Evolutionary conservation across 176 grass and related monocot species (phyloP), one percentile per base, ranked within the genome.

Genomic region (Elymus sibiricus): DNA sequence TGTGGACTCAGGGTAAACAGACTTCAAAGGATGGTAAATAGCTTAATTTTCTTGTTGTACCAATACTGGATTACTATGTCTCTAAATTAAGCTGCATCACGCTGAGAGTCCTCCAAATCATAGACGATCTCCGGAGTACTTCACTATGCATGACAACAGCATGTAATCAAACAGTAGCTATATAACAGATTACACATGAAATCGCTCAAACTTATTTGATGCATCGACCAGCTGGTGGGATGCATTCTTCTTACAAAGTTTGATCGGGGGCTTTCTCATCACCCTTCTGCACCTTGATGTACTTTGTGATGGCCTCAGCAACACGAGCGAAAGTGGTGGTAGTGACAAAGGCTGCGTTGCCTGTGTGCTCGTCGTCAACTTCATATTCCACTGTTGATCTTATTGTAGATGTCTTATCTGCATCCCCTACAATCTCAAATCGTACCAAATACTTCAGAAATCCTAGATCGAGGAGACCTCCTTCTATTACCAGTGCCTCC

Each of bases 331-430:
- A 60, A 64, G 14, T 56, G 46, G 9, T 22, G 10, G 74, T 72
- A 27, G 49, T 84, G 19, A 64, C 31, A 66, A 56, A 29, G 37
- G 66, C 21, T 21, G 75, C 11, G 8, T 72, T 80, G 56, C 42
- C 24, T 22, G 39, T 31, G 24, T 87, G 69, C 15, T 76, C 39
- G 0, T 64, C 47, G 2, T 78, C 63, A 17, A 71, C 34, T 83
- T 84, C 80, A 25, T 71, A 84, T 35, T 84, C 81, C 3, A 88
- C 65, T 1, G 80, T 88, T 31, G 87, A 83, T 78, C 27, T 83
- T 72, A 88, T 53, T 49, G 55, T 59, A 22, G 66, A 65, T 19
- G 82, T 32, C 4, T 53, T 70, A 14, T 39, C 64, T 24, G 32
- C 56, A 39, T 74, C 64, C 37, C 4, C 39, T 7, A 38, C 59